Conservation (phyloP, 805 yeast genomes). For the Hanseniaspora guilliermondii region DNA sequence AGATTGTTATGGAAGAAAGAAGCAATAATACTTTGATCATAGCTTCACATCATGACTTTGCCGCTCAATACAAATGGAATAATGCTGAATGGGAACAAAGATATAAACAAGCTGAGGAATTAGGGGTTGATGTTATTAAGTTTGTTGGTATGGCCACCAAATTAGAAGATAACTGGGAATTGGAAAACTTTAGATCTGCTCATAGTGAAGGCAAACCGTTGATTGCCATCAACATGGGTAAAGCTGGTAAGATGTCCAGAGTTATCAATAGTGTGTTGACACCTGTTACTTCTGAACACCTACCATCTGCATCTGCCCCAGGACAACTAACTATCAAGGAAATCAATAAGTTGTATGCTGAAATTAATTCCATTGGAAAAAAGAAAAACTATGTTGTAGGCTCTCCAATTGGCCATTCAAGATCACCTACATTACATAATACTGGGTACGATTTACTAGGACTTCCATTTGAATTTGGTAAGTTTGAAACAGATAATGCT, state of each 20-base stretch:
- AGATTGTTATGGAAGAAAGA: slow-evolving; percentile 39
- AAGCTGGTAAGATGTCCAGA: slow-evolving; percentile 62
- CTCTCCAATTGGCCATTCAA: slow-evolving; percentile 69
- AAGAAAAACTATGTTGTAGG: slow-evolving; percentile 68
- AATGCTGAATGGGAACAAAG: slow-evolving; percentile 61
- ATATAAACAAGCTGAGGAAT: slow-evolving; percentile 51
- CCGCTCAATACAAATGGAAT: slow-evolving; percentile 52
- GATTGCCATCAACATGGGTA: slow-evolving; percentile 75
- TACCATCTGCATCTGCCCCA: slow-evolving; percentile 65
- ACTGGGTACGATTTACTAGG: slow-evolving; percentile 65
- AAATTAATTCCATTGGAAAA: slow-evolving; percentile 47
- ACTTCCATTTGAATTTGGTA: slow-evolving; percentile 58
- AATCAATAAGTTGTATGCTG: slow-evolving; percentile 43
- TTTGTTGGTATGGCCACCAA: slow-evolving; percentile 65
- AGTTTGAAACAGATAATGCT: slow-evolving; percentile 57
- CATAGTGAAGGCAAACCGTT: slow-evolving; percentile 45
- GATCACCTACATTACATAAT: slow-evolving; percentile 79
- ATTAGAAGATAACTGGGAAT: slow-evolving; percentile 52
- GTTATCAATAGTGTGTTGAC: slow-evolving; percentile 65
- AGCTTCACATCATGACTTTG: slow-evolving; percentile 71
- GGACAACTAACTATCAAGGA: slow-evolving; percentile 61
- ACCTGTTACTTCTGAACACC: slow-evolving; percentile 64
- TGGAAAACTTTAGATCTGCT: slow-evolving; percentile 54
- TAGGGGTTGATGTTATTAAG: slow-evolving; percentile 64
- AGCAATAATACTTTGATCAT: slow-evolving; percentile 52